These are phyloP conservation scores for Coemansia sp. DNA, from an alignment of 192 early-diverging fungal species.

Conservation along the genomic window DNA sequence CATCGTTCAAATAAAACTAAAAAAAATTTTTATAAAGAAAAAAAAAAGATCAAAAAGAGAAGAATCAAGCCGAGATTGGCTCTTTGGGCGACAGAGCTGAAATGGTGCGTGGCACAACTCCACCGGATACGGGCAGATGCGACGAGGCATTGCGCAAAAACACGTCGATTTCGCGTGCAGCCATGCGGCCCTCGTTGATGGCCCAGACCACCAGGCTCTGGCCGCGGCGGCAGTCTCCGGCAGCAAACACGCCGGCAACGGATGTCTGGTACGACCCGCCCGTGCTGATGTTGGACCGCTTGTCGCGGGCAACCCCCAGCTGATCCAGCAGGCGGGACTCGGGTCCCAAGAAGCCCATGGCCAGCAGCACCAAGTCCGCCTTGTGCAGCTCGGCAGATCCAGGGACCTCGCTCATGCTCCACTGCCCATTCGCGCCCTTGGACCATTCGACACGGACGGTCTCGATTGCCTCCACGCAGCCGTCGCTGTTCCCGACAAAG, in stretches of 20 bases:
- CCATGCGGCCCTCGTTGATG: constrained; percentile 96
- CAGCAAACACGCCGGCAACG: constrained; percentile 84
- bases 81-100: neutral
- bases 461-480: constrained; percentile 84
- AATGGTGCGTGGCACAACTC: constrained; percentile 66
- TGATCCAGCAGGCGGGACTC: constrained; percentile 80
- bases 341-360: constrained; percentile 96
- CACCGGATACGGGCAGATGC: constrained; percentile 83
- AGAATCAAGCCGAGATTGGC: neutral
- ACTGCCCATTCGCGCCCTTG: constrained; percentile 69
- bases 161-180: constrained; percentile 88
- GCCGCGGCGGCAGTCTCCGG: constrained; percentile 96
- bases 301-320: constrained; percentile 74
- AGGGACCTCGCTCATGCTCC: constrained; percentile 86
- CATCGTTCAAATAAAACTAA: constrained; percentile 8
- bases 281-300: constrained; percentile 79
- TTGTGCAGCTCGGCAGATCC: constrained; percentile 81
- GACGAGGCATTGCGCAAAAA: constrained; percentile 73
- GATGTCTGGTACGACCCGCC: constrained; percentile 76
- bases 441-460: constrained; percentile 97
- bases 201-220: constrained; percentile 97
- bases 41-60: constrained; percentile 2
- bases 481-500: constrained; percentile 81
- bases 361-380: constrained; percentile 89
- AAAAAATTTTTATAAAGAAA: constrained; percentile 7